A percentile compares a stretch with the other conserved stretches of the same genome.
These are phyloP conservation scores for Cruciata laevipes DNA, from an alignment of 257 asterid species.

Conservation along the genomic window DNA sequence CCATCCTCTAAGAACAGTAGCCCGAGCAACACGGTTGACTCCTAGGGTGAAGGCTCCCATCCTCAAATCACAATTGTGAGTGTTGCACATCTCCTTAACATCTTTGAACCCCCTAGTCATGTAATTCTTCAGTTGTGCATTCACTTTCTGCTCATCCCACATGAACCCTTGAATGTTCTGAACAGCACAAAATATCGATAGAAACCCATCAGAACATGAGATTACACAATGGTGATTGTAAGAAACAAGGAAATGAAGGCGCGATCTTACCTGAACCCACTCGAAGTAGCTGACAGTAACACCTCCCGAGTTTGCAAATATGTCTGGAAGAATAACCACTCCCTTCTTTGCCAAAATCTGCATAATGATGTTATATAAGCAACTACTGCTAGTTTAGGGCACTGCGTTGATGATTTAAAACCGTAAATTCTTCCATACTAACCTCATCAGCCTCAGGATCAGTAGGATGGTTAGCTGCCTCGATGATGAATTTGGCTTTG, in stretches of 20 bases:
- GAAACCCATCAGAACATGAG: background rate
- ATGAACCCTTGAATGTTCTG: conserved; percentile 95
- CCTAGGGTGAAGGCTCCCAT: conserved; percentile 96
- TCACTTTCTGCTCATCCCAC: conserved; percentile 96
- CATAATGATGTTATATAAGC: background rate
- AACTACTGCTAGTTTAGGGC: background rate
- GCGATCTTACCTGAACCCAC: conserved; percentile 71
- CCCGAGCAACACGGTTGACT: conserved; percentile 82
- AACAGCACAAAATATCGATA: background rate
- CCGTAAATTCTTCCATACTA: background rate
- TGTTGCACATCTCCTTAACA: conserved; percentile 76
- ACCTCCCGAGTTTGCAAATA: conserved; percentile 78
- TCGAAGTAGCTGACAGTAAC: conserved; percentile 83
- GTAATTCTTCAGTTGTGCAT: conserved; percentile 65
- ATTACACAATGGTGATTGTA: background rate
- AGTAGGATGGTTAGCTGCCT: conserved; percentile 87
- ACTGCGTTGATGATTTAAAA: too few species aligned
- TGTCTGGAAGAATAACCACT: conserved; percentile 72
- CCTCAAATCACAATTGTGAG: conserved; percentile 63
- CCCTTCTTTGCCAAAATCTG: conserved; percentile 76
- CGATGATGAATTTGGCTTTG: conserved; percentile 72
- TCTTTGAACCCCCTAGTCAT: conserved; percentile 66
- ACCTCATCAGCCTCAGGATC: conserved; percentile 96
- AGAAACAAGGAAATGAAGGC: background rate
- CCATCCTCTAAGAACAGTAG: conserved; percentile 92